Percentiles rank a stretch among this genome's conserved stretches.
Conservation (phyloP, 2,329 filamentous ascomycete genomes). For the Helotiales sp. region DNA sequence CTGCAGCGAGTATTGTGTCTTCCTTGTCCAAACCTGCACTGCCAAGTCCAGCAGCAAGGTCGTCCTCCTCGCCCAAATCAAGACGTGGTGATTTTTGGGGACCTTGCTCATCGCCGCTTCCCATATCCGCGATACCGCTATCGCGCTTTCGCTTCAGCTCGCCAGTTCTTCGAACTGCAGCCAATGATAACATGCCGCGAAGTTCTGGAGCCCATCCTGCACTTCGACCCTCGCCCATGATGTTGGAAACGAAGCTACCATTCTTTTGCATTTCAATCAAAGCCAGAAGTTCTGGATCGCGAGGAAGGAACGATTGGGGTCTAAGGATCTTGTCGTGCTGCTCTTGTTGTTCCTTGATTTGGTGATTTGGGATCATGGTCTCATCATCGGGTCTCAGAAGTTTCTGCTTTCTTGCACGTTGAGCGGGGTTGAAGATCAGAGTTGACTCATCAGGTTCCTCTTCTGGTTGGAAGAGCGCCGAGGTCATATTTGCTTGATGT, state of each 20-base stretch:
- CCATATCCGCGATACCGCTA: slow-evolving; percentile 81
- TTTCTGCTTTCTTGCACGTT: slow-evolving; percentile 80
- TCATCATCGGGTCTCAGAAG: slow-evolving; percentile 78
- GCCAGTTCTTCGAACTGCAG: slow-evolving; percentile 74
- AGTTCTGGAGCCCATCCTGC: slow-evolving; percentile 90
- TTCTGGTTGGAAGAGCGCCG: slow-evolving; percentile 61
- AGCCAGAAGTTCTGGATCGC: slow-evolving; percentile 84
- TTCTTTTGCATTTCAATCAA: slow-evolving; percentile 91
- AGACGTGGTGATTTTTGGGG: slow-evolving; percentile 68
- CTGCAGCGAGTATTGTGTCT: slow-evolving; percentile 49
- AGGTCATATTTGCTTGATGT: slow-evolving; percentile 52
- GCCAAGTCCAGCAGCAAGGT: slow-evolving; percentile 49
- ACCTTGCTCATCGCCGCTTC: slow-evolving; percentile 64
- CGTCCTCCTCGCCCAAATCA: slow-evolving; percentile 66
- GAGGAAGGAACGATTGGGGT: slow-evolving; percentile 80
- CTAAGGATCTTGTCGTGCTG: slow-evolving; percentile 88
- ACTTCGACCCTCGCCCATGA: slow-evolving; percentile 80
- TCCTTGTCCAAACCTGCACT: slow-evolving; percentile 57
- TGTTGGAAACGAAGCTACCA: slow-evolving; percentile 85
- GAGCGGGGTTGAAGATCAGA: slow-evolving; percentile 69
- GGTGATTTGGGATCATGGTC: slow-evolving; percentile 74
- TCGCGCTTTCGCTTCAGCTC: slow-evolving; percentile 95
- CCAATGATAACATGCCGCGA: slow-evolving; percentile 87
- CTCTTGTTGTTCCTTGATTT: slow-evolving; percentile 85
- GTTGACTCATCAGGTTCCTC: slow-evolving; percentile 57